phyloP scores from a whole-genome alignment of 2,329 filamentous ascomycete species.

The Didymella pomorum region DNA sequence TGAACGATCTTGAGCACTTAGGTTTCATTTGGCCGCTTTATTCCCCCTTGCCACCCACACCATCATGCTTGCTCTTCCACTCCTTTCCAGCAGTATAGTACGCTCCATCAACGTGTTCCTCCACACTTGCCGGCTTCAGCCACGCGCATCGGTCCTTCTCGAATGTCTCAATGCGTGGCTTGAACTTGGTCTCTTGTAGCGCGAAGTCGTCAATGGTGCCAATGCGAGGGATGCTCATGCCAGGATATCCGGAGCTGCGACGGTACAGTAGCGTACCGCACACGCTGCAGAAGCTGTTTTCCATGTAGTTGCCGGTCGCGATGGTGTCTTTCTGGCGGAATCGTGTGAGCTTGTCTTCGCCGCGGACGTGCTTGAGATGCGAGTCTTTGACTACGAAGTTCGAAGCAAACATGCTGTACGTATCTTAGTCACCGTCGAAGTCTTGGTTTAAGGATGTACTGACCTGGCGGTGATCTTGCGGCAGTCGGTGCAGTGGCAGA shows the following conservation, averaged over 20 bases:
- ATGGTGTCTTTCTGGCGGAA: conserved; percentile 55
- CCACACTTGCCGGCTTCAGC: conserved; percentile 34
- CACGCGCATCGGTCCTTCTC: conserved; percentile 61
- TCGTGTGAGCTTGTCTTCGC: conserved; percentile 58
- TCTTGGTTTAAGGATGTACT: too few relatives aligned
- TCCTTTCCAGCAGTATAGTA: conserved; percentile 22
- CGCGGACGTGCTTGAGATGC: conserved; percentile 60
- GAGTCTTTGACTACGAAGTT: conserved; percentile 62
- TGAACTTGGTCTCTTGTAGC: conserved; percentile 65
- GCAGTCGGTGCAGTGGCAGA: conserved; percentile 70
- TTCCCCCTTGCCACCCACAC: conserved; percentile 13
- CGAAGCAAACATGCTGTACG: conserved; percentile 61
- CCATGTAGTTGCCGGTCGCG: conserved; percentile 57
- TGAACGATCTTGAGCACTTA: too few relatives aligned
- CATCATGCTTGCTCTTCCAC: conserved; percentile 26
- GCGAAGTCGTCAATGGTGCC: conserved; percentile 70
- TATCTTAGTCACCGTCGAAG: neutral
- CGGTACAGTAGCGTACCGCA: conserved; percentile 71
- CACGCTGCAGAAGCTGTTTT: conserved; percentile 67
- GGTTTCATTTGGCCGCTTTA: neutral
- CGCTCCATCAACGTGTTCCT: conserved; percentile 22
- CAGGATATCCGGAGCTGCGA: conserved; percentile 55
- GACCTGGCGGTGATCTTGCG: conserved; percentile 39
- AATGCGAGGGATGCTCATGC: conserved; percentile 59
- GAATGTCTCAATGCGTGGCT: conserved; percentile 63